Evolutionary conservation across 2,329 filamentous ascomycete species (phyloP).

Genomic region (Ophiostoma perfectum): DNA sequence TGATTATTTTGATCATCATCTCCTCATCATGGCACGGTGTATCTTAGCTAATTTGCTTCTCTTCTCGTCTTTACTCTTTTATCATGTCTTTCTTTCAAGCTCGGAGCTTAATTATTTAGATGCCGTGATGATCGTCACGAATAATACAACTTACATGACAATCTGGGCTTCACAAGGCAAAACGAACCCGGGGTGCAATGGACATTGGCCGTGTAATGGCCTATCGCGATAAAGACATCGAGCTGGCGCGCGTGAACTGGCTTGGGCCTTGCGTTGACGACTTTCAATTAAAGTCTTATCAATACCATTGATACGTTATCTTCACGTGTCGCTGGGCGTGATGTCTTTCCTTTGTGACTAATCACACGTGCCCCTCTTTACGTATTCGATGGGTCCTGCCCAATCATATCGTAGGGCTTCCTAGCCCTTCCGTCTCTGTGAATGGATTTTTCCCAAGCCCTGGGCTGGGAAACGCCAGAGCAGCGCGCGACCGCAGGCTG

Average conservation of each 20-base stretch:
- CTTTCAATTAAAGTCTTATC: slow-evolving; percentile 5
- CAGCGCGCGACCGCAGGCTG: not conserved
- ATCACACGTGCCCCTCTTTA: slow-evolving; percentile 15
- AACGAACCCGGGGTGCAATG: not conserved
- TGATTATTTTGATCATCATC: not conserved
- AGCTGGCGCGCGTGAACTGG: not conserved
- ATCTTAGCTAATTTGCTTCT: not conserved
- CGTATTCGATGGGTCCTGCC: not conserved
- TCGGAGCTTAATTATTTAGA: not conserved
- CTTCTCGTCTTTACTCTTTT: not conserved
- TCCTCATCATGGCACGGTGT: not conserved
- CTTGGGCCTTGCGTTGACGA: not conserved
- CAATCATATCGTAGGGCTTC: slow-evolving; percentile 38
- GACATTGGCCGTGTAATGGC: not conserved
- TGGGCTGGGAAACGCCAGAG: not conserved
- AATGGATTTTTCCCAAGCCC: slow-evolving; percentile 11
- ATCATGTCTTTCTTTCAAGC: not conserved
- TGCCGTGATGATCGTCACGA: not conserved
- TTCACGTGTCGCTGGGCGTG: not conserved
- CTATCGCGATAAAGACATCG: not conserved
- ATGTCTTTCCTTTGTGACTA: not conserved
- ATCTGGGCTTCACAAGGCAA: not conserved
- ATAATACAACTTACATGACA: not conserved
- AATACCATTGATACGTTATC: not conserved
- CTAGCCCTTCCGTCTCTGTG: slow-evolving; percentile 34